A percentile compares a stretch with the other conserved stretches of the same genome.
These are phyloP conservation scores for Ascochyta viciae-villosae DNA, from an alignment of 2,329 filamentous ascomycete genomes.

Conservation along the genomic window DNA sequence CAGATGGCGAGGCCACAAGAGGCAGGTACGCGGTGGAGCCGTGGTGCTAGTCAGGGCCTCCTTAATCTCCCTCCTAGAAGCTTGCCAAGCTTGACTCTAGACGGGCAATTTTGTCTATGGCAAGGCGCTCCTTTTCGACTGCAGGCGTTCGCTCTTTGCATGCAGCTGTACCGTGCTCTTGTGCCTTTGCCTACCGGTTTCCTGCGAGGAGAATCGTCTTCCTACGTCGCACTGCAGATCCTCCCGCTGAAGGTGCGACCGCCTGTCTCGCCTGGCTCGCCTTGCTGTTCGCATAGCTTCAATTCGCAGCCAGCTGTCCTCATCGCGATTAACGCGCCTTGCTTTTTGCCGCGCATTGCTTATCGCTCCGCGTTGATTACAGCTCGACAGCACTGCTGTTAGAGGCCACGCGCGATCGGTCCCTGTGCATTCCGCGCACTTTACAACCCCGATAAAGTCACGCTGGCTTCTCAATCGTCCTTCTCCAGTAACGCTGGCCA, in stretches of 20 bases:
- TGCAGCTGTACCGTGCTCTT: constrained; percentile 18
- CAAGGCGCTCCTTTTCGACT: constrained; percentile 33
- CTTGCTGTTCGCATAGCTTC: constrained; percentile 24
- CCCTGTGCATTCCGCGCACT: constrained; percentile 33
- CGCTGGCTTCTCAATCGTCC: constrained; percentile 49
- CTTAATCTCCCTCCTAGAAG: constrained; percentile 20
- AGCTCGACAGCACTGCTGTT: constrained; percentile 11
- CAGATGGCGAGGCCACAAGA: constrained; percentile 3
- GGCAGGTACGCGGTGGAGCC: constrained; percentile 9
- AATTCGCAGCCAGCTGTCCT: constrained; percentile 39
- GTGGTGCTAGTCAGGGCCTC: constrained; percentile 18
- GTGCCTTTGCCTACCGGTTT: constrained; percentile 17
- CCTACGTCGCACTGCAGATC: constrained; percentile 32
- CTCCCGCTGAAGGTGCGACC: constrained; percentile 29
- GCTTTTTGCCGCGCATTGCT: constrained; percentile 24
- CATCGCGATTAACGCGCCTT: constrained; percentile 24
- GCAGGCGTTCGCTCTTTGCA: constrained; percentile 18
- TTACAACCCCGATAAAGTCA: constrained; percentile 37
- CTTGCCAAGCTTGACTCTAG: constrained; percentile 22
- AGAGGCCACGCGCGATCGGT: constrained; percentile 21
- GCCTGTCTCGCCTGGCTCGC: constrained; percentile 14
- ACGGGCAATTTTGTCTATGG: constrained; percentile 28
- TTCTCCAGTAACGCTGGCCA: constrained; percentile 48
- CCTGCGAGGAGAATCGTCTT: constrained; percentile 19
- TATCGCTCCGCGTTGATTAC: constrained; percentile 12